phyloP scores from a whole-genome alignment of 2,329 filamentous ascomycete species.

The Ceratocystis lukuohia region DNA sequence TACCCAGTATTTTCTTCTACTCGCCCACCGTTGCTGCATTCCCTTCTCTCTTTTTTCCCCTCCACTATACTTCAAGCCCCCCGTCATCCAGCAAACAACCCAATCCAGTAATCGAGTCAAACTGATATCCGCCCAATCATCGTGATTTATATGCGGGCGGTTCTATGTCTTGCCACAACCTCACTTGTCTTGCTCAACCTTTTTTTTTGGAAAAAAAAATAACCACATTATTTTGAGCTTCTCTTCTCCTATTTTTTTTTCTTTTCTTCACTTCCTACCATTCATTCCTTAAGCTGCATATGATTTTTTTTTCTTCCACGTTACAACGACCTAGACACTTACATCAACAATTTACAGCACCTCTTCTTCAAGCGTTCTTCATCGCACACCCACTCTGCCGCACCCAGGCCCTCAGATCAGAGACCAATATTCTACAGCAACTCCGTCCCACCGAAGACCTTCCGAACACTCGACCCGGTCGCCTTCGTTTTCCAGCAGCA shows the following conservation, averaged over 20 bases:
- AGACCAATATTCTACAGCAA: slow-evolving; percentile 40
- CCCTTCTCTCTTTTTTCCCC: slow-evolving; percentile 17
- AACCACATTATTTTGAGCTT: not conserved
- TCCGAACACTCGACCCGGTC: slow-evolving; percentile 40
- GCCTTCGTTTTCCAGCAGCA: slow-evolving; percentile 35
- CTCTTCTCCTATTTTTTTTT: not conserved
- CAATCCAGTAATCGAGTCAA: slow-evolving; percentile 5
- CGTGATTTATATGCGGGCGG: slow-evolving; percentile 7
- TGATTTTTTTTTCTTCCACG: slow-evolving; percentile 12
- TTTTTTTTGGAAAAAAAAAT: not conserved
- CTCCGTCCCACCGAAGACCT: slow-evolving; percentile 37
- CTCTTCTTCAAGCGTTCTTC: slow-evolving; percentile 42
- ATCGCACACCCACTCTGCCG: slow-evolving; percentile 39
- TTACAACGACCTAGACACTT: slow-evolving; percentile 23
- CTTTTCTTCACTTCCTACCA: not conserved
- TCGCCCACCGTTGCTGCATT: not conserved
- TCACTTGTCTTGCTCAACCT: not conserved
- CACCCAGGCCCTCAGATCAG: slow-evolving; percentile 38
- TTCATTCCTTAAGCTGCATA: slow-evolving; percentile 1
- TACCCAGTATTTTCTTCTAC: slow-evolving; percentile 7
- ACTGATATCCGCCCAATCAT: slow-evolving; percentile 5
- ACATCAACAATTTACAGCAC: slow-evolving; percentile 33
- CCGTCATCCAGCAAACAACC: slow-evolving; percentile 14
- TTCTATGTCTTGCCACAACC: slow-evolving; percentile 4
- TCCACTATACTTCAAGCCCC: slow-evolving; percentile 8